These are phyloP conservation scores for Coffea eugenioides DNA, from an alignment of 257 asterid species.

Conservation along the genomic window DNA sequence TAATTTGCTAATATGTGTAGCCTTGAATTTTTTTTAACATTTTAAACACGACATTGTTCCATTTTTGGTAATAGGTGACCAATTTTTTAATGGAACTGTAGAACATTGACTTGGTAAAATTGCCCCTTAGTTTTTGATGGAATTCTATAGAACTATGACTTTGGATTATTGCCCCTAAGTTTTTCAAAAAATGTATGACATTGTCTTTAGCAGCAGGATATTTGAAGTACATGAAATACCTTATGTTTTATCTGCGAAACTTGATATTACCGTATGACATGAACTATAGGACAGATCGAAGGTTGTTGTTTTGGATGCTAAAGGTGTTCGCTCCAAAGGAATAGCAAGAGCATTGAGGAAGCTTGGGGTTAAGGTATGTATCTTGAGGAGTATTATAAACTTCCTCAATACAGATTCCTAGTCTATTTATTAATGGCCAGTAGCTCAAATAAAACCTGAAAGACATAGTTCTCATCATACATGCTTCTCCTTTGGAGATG, in stretches of 20 bases:
- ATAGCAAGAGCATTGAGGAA: constrained; percentile 78
- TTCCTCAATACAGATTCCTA: neutral
- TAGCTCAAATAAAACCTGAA: neutral
- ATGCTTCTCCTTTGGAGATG: neutral
- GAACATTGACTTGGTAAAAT: too few relatives aligned
- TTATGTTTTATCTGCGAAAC: constrained; percentile 3
- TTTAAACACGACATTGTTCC: neutral
- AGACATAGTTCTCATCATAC: neutral
- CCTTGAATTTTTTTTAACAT: neutral
- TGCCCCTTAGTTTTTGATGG: neutral
- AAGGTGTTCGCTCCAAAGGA: constrained; percentile 79
- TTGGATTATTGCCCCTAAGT: neutral
- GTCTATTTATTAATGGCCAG: neutral
- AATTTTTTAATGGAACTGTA: neutral
- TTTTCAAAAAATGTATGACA: neutral
- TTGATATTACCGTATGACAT: constrained; percentile 21
- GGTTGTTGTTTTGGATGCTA: constrained; percentile 87
- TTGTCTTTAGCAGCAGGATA: neutral
- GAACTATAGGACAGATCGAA: constrained; percentile 68
- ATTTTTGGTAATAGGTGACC: neutral
- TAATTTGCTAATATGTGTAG: neutral
- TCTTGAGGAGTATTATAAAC: constrained; percentile 1
- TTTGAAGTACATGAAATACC: neutral
- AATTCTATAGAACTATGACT: neutral
- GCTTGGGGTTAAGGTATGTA: constrained; percentile 82